Evolutionary conservation across 257 asterid genomes (phyloP), one percentile per base, ranked within the genome.

Genomic region (Jacaranda mimosifolia): DNA sequence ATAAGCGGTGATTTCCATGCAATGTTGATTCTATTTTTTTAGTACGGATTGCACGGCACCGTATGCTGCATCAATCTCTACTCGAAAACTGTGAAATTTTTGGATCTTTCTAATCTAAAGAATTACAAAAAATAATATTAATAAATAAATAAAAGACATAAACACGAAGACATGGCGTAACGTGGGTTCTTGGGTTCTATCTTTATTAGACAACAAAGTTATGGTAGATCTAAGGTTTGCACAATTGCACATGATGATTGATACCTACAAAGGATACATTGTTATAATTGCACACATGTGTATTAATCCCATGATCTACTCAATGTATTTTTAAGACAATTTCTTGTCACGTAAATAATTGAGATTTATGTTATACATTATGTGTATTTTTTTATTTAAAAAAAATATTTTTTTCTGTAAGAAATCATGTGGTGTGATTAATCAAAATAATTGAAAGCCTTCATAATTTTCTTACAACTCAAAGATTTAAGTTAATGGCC

Each of bases 11-110:
- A 35, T 77, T 59, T 79, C 67, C 5, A 72, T 59, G 76, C 78
- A 69, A 74, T 75, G 88, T 67, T 78, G 88, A 81, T 78, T 84
- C 85, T 78, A 76, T 82, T 57, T 76, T 11, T 62, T 17, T 12
- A 14, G 85, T 78, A 86, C 89, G 84, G 84, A 78, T 52, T 72
- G 88, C 86, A 84, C 86, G 86, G 86, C 72, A 77, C 35, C 56
- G 55, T 64, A 65, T 81, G 65, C 72, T 69, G 80, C 39, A 51
- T 76, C 38, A 18, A 74, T 39, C 74, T 72, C 17, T 15, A 45
- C 77, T 80, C 39, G 78, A 65, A 65, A 77, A 74, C 49, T 71
- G 85, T 75, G 80, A 77, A 71, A 26, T 18, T 43, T 74, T 80
- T 74, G 64, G 63, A 49, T 73, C 14, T 42, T 68, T 42, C 75